Base-by-base conservation (phyloP, 441 rosid genomes). In the Adansonia madagascariensis region DNA sequence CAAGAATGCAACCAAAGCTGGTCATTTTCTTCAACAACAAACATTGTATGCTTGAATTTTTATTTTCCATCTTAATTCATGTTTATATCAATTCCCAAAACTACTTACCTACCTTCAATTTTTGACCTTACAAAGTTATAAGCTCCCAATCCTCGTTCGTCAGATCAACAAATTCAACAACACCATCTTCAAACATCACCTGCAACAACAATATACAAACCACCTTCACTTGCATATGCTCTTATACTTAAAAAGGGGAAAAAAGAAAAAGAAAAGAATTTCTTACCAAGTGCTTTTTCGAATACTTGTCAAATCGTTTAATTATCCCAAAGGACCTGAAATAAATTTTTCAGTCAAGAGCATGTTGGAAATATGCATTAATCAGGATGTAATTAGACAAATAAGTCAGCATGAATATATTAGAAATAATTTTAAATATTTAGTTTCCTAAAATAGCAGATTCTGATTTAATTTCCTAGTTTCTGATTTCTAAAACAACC, bases 181-280 rank as follows among this genome's bases (percentile, higher is more conserved):
- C 77, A 50, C 97, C 95, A 82, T 91, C 92, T 75, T 95, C 98
- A 84, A 90, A 91, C 91, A 87, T 83, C 79, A 92, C 76, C 95
- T 93, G 88, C 78, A 77, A 75, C 9, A 69, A 17, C 0, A 35
- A 35, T 35, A 67, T 10, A 66, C 39, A 49, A 60, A 39, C 49
- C 15, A 60, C 52, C 47, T 52, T 22, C 57, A 27, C 43, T 61
- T 27, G 43, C 1, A 46, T 15, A 27, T 68, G 71, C 71, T 76
- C 60, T 74, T 27, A 60, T 50, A 46, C 43, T 39, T 62, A 11
- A 46, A 14, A 60, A 62, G 0, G 11, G 31, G 10, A 39, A 70
- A 74, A 61, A 12, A 12, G 1, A 1, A 4, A 22, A 22, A 79
- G 14, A 49, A 60, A 67, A 46, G 11, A 24, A 43, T 57, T 3